A percentile compares a stretch with the other conserved stretches of the same genome.
phyloP scores from a whole-genome alignment of 176 grass and related monocot species.

The Aechmea fasciata region DNA sequence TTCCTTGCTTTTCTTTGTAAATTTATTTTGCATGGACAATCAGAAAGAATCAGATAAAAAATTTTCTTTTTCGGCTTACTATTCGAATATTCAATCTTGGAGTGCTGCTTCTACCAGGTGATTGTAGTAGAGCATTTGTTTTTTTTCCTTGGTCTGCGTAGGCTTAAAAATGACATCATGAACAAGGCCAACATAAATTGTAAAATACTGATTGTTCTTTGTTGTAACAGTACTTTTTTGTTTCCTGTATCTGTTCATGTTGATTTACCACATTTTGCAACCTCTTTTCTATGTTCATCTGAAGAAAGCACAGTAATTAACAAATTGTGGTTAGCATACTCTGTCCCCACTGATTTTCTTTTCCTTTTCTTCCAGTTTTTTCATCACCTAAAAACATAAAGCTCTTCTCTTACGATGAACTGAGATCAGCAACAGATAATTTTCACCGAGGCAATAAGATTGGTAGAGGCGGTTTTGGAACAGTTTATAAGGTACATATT shows the following conservation, averaged over 20 bases:
- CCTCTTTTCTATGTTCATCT: background rate
- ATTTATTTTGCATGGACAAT: too few species aligned
- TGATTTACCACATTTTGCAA: background rate
- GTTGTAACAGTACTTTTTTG: background rate
- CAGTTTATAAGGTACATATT: conserved; percentile 20
- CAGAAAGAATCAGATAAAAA: too few species aligned
- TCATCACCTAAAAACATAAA: conserved; percentile 59
- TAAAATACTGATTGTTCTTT: background rate
- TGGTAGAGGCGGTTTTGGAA: conserved; percentile 25
- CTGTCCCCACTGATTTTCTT: conserved; percentile 1
- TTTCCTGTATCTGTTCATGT: background rate
- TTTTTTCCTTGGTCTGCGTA: background rate
- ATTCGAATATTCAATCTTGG: too few species aligned
- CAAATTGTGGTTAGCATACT: conserved; percentile 7
- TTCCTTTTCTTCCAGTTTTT: conserved; percentile 46
- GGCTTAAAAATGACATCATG: background rate
- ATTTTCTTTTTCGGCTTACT: too few species aligned
- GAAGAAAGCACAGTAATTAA: background rate
- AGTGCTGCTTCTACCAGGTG: too few species aligned
- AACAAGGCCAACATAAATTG: background rate
- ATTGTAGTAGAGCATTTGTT: too few species aligned
- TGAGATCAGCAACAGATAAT: conserved; percentile 27
- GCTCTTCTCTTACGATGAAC: conserved; percentile 21
- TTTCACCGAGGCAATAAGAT: conserved; percentile 18
- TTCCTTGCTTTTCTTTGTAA: too few species aligned